Evolutionary conservation across 129 eudicot genomes (phyloP).

Genomic region (Chrysanthemum lavandulifolium): DNA sequence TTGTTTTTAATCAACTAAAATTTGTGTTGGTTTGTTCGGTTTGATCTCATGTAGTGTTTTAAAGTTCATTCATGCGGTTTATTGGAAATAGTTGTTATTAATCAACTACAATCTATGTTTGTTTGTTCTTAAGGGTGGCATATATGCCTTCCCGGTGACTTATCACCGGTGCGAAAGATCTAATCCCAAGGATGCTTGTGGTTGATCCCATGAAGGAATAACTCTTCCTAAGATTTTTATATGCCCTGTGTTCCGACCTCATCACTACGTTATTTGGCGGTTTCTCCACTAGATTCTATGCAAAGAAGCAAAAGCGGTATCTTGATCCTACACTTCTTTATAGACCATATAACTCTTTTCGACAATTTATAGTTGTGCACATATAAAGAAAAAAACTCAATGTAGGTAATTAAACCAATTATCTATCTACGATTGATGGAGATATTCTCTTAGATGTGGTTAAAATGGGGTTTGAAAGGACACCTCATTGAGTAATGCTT

Average conservation of each 20-base stretch:
- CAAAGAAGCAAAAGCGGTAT: slow-evolving; percentile 13
- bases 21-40: no score
- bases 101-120: no score
- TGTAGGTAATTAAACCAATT: background rate
- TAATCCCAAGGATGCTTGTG: slow-evolving; percentile 95
- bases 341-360: background rate
- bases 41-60: no score
- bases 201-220: slow-evolving; percentile 94
- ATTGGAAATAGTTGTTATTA: no score
- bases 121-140: no score
- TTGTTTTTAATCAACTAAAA: no score
- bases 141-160: slow-evolving; percentile 69
- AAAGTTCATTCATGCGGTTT: no score
- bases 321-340: background rate
- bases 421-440: slow-evolving; percentile 63
- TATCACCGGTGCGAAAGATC: slow-evolving; percentile 90
- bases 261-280: background rate
- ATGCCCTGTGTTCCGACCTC: slow-evolving; percentile 76
- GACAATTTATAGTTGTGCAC: no score
- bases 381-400: no score
- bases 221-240: slow-evolving; percentile 80
- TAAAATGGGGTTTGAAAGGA: slow-evolving; percentile 91
- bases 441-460: slow-evolving; percentile 89
- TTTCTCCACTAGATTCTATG: background rate
- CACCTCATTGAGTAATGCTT: slow-evolving; percentile 77